These are phyloP conservation scores for Trichoderma arundinaceum DNA, from an alignment of 2,329 filamentous ascomycete species.

Conservation along the genomic window DNA sequence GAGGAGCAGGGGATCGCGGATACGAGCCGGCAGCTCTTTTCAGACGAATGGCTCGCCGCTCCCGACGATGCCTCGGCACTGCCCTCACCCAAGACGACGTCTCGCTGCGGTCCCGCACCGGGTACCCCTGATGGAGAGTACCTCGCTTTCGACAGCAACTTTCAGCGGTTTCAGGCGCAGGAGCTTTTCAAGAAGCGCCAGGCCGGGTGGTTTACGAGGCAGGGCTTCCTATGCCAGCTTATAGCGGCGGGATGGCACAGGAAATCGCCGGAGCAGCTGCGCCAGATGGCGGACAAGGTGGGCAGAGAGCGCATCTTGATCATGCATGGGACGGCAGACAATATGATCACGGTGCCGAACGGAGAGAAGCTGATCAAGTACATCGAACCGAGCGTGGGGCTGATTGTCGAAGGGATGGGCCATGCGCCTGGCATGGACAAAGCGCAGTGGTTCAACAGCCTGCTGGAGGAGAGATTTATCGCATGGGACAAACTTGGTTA, in stretches of 20 bases:
- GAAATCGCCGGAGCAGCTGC: constrained; percentile 71
- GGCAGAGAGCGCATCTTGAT: constrained; percentile 77
- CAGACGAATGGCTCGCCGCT: constrained; percentile 62
- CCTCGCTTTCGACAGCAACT: constrained; percentile 72
- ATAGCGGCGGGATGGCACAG: constrained; percentile 80
- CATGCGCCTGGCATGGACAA: constrained; percentile 79
- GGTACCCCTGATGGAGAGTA: constrained; percentile 47
- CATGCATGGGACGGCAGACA: constrained; percentile 75
- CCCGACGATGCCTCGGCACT: constrained; percentile 62
- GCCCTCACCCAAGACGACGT: constrained; percentile 52
- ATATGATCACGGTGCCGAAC: constrained; percentile 77
- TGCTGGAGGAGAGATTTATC: constrained; percentile 63
- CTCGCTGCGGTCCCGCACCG: constrained; percentile 44
- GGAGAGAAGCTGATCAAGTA: constrained; percentile 70
- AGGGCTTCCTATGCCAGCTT: constrained; percentile 77
- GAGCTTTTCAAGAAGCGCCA: constrained; percentile 75
- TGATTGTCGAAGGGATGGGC: constrained; percentile 72
- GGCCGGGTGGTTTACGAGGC: constrained; percentile 63
- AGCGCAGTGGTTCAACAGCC: constrained; percentile 68
- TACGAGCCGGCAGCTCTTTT: constrained; percentile 71
- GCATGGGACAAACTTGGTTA: constrained; percentile 55
- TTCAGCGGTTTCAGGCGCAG: constrained; percentile 80
- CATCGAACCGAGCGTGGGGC: constrained; percentile 64
- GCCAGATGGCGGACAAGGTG: constrained; percentile 67
- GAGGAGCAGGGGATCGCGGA: constrained; percentile 69